Conservation (phyloP, 164 flowering plant genomes). For the Malania oleifera region DNA sequence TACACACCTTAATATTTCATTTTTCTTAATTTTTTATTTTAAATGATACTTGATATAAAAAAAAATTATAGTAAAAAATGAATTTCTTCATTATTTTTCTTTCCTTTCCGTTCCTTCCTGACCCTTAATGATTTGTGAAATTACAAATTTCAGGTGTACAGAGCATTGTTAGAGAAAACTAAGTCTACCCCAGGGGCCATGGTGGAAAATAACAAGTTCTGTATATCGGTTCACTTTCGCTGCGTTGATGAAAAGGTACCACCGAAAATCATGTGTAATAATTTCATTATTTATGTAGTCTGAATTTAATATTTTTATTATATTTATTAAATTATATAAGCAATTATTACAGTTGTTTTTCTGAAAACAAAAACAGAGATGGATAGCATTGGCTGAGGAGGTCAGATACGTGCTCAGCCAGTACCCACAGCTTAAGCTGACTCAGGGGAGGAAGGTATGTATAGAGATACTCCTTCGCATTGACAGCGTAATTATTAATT, state of each 20-base stretch:
- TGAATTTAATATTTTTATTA: neutral
- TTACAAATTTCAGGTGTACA: slow-evolving; percentile 44
- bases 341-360: neutral
- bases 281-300: too few relatives aligned
- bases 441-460: slow-evolving; percentile 76
- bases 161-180: slow-evolving; percentile 39
- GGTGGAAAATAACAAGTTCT: slow-evolving; percentile 66
- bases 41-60: too few relatives aligned
- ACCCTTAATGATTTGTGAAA: neutral
- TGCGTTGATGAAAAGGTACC: slow-evolving; percentile 64
- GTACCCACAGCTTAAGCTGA: slow-evolving; percentile 63
- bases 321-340: too few relatives aligned
- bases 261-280: too few relatives aligned
- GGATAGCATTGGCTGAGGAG: slow-evolving; percentile 66
- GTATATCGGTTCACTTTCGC: slow-evolving; percentile 64
- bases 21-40: neutral
- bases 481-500: too few relatives aligned
- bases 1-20: neutral
- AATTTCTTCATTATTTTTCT: too few relatives aligned
- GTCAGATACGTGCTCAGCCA: slow-evolving; percentile 57
- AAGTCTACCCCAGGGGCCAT: slow-evolving; percentile 47
- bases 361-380: slow-evolving; percentile 55
- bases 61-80: too few relatives aligned
- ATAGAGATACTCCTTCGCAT: too few relatives aligned
- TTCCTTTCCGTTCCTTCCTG: too few relatives aligned